A percentile compares a stretch with the other conserved stretches of the same genome.
Evolutionary conservation across 345 rosid species (phyloP).

Genomic region (Chamaenerion angustifolium): DNA sequence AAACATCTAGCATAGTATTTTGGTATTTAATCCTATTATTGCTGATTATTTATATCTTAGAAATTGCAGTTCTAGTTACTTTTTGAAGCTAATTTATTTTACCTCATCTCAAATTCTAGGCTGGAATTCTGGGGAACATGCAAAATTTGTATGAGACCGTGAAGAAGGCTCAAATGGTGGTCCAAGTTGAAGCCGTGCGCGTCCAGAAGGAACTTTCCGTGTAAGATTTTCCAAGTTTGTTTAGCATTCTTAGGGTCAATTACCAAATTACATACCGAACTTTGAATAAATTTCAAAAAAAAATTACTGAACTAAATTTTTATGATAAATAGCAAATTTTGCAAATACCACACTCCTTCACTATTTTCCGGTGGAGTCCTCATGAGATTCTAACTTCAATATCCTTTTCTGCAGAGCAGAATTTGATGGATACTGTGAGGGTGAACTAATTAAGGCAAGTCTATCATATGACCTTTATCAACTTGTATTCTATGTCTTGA

Average conservation of each 20-base stretch:
- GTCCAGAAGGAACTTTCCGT: slow-evolving; percentile 86
- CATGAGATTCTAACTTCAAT: background rate
- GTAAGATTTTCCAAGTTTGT: slow-evolving; percentile 23
- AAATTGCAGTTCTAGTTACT: slow-evolving; percentile 9
- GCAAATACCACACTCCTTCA: too few species aligned
- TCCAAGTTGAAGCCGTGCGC: slow-evolving; percentile 87
- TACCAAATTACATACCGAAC: too few species aligned
- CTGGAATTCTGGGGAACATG: slow-evolving; percentile 88
- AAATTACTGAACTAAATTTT: too few species aligned
- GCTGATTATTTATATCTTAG: too few species aligned
- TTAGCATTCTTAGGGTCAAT: background rate
- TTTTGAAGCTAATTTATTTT: background rate
- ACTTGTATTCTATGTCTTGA: too few species aligned
- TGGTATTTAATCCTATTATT: too few species aligned
- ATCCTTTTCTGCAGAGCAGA: slow-evolving; percentile 47
- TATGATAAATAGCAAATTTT: too few species aligned
- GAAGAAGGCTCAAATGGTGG: slow-evolving; percentile 97
- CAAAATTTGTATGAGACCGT: slow-evolving; percentile 81
- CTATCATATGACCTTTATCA: too few species aligned
- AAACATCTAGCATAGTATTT: too few species aligned
- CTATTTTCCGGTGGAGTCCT: too few species aligned
- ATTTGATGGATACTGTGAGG: slow-evolving; percentile 94
- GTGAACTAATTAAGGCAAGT: slow-evolving; percentile 70
- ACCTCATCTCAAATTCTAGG: slow-evolving; percentile 23
- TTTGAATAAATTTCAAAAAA: too few species aligned